Conservation (phyloP, 225 moss, liverwort and hornwort genomes). For the Polytrichum formosum region DNA sequence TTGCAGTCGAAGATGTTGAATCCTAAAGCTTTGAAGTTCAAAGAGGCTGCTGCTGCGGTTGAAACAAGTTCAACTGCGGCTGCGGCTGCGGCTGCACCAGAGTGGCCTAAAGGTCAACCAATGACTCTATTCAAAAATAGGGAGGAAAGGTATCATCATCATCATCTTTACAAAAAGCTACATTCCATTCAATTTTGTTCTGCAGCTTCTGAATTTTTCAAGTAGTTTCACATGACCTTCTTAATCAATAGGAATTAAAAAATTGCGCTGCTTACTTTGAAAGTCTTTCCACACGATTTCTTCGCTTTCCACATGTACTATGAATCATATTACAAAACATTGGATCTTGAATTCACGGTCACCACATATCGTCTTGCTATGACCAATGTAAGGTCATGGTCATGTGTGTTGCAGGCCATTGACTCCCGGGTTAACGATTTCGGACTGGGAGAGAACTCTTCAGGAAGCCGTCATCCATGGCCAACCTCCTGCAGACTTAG, state of each 20-base stretch:
- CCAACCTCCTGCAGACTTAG: constrained; percentile 30
- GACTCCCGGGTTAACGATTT: constrained; percentile 26
- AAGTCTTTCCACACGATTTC: background rate
- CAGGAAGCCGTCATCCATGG: constrained; percentile 23
- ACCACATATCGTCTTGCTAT: background rate
- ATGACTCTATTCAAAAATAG: constrained; percentile 21
- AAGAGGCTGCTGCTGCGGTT: constrained; percentile 2
- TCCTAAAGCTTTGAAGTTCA: constrained; percentile 12
- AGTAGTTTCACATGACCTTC: no score
- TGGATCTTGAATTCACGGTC: background rate
- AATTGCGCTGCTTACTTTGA: no score
- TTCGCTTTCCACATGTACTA: background rate
- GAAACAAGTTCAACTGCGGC: constrained; percentile 9
- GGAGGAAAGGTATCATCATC: constrained; percentile 34
- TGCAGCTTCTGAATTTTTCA: no score
- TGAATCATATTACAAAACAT: background rate
- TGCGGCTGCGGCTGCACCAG: background rate
- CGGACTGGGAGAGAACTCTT: constrained; percentile 33
- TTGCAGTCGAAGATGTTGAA: constrained; percentile 21
- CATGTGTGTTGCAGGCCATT: constrained; percentile 20
- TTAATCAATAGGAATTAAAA: no score
- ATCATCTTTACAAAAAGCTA: background rate
- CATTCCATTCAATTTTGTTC: no score
- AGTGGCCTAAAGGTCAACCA: constrained; percentile 6
- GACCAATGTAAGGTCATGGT: background rate